A percentile compares a stretch with the other conserved stretches of the same genome.
Conservation (phyloP, 768 basidiomycete species). For the Megacollybia marginata region DNA sequence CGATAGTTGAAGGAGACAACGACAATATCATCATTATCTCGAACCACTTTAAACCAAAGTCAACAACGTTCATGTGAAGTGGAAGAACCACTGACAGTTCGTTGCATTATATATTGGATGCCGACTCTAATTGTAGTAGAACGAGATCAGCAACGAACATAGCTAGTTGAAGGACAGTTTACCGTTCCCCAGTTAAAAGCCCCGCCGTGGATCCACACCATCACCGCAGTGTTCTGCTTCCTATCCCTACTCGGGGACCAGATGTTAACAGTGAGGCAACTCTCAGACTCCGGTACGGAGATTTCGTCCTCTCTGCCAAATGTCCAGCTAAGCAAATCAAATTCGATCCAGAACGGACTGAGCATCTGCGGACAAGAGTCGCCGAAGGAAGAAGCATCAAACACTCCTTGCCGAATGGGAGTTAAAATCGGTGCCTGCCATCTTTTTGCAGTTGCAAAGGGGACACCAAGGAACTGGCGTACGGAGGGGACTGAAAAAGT, state of each 20-base stretch:
- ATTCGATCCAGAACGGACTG: constrained; percentile 12
- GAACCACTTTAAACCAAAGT: constrained; percentile 7
- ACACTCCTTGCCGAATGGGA: constrained; percentile 8
- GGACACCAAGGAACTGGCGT: constrained; percentile 28
- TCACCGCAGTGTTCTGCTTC: constrained; percentile 27
- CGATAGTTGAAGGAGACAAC: constrained; percentile 32
- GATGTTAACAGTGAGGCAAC: constrained; percentile 30
- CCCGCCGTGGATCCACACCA: constrained; percentile 16
- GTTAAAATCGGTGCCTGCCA: constrained; percentile 24
- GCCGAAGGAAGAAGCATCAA: constrained; percentile 21
- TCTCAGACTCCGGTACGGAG: constrained; percentile 22
- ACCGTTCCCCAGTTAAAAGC: not conserved
- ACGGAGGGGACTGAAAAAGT: constrained; percentile 18
- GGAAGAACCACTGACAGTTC: constrained; percentile 3
- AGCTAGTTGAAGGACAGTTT: not conserved
- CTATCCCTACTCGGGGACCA: constrained; percentile 27
- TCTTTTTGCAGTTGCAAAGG: constrained; percentile 24
- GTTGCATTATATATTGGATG: constrained; percentile 19
- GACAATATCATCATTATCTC: constrained; percentile 25
- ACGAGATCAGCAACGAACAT: not conserved
- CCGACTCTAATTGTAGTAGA: constrained; percentile 23
- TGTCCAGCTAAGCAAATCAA: constrained; percentile 8
- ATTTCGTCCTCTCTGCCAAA: constrained; percentile 11
- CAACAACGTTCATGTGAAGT: not conserved
- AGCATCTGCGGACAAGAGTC: constrained; percentile 23